A percentile compares a stretch with the other conserved stretches of the same genome.
phyloP scores from a whole-genome alignment of 768 basidiomycete genomes.

The Tylopilus rubrobrunneus region DNA sequence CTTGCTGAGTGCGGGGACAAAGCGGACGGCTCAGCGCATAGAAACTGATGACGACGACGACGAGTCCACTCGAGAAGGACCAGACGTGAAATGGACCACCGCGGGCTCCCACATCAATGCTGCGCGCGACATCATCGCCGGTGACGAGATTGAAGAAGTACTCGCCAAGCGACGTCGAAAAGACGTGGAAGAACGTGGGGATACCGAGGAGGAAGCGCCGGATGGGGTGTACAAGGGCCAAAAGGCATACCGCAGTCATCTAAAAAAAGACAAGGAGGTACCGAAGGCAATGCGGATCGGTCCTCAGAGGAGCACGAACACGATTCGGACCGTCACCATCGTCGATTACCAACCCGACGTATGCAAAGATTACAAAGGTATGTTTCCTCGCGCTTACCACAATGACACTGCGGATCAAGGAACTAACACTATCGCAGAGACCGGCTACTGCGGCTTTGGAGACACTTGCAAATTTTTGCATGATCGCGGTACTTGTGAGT shows the following conservation, averaged over 20 bases:
- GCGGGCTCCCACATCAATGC: constrained; percentile 71
- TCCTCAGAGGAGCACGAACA: constrained; percentile 71
- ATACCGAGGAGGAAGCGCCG: constrained; percentile 53
- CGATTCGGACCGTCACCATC: constrained; percentile 91
- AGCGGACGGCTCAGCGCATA: constrained; percentile 53
- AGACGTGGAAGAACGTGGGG: constrained; percentile 47
- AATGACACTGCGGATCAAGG: constrained; percentile 12
- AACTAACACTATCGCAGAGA: constrained; percentile 54
- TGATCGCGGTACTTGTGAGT: constrained; percentile 91
- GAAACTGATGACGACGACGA: constrained; percentile 45
- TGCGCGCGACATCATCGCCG: constrained; percentile 73
- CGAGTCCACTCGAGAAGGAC: constrained; percentile 40
- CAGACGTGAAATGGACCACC: constrained; percentile 75
- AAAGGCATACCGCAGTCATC: constrained; percentile 72
- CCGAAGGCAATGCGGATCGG: constrained; percentile 87
- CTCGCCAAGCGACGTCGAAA: constrained; percentile 65
- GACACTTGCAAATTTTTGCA: constrained; percentile 99
- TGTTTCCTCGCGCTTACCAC: constrained; percentile 27
- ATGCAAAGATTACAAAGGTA: constrained; percentile 99
- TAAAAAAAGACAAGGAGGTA: constrained; percentile 79
- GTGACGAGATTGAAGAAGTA: constrained; percentile 75
- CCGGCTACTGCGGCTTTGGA: constrained; percentile 98
- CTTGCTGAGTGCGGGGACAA: constrained; percentile 75
- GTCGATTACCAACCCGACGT: constrained; percentile 99
- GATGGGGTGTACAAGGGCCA: constrained; percentile 86